Evolutionary conservation across 2,329 filamentous ascomycete species (phyloP), one percentile per base, ranked within the genome.

Genomic region (Clonostachys byssicola): DNA sequence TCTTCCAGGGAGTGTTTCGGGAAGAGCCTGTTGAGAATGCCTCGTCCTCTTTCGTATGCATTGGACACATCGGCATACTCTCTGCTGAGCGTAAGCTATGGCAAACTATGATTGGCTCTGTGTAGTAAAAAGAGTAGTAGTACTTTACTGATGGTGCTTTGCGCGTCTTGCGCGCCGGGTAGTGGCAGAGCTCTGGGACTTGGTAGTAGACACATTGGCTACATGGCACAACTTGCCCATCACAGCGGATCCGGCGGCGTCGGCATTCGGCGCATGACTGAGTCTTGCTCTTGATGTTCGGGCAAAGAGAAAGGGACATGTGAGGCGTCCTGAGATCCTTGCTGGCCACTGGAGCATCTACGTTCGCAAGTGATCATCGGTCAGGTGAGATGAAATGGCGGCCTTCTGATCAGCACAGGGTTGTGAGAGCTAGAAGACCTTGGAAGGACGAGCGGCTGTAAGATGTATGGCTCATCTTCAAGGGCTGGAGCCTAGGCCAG

Each of bases 221-320:
- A 3, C 40, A 43, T 14, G 42, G 42, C 10, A 43, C 23, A 23
- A 33, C 20, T 34, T 30, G 18, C 16, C 20, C 42, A 17, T 17
- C 17, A 30, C 42, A 43, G 13, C 42, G 42, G 14, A 43, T 43
- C 16, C 42, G 42, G 12, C 42, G 42, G 17, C 42, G 42, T 43
- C 42, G 42, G 34, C 42, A 43, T n/a, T 43, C 42, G 13, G 30
- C 42, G 30, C 42, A 43, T 34, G 42, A 43, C 17, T 43, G 42
- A 17, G 42, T 43, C 30, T 13, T 43, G n/a, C 9, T 30, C 23
- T 30, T 30, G 23, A 30, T 30, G 2, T 8, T 10, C 2, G 8
- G 23, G 23, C 3, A 10, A 2, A 2, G 23, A 4, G 23, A 30
- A 30, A 30, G 23, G 23, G 23, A 30, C 23, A 30, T 30, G 23